Evolutionary conservation across 1,139 yeast genomes (phyloP).

Genomic region (Hanseniaspora gamundiae): DNA sequence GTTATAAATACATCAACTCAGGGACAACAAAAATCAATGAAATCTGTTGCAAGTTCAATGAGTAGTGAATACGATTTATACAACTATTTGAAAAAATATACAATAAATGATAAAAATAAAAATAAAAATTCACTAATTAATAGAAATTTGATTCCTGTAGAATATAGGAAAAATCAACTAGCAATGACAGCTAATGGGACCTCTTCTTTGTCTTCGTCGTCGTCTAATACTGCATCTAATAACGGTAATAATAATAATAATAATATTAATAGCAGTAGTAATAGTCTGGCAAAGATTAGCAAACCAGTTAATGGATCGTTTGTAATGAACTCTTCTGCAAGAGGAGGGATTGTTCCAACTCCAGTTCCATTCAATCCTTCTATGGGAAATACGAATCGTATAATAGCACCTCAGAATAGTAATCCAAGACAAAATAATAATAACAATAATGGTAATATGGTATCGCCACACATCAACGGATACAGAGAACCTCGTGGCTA

Average conservation of each 20-base stretch:
- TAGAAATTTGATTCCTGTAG: conserved; percentile 46
- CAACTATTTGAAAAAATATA: conserved; percentile 45
- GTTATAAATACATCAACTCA: conserved; percentile 27
- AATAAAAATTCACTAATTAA: conserved; percentile 22
- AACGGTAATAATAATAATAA: too few species aligned
- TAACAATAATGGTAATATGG: too few species aligned
- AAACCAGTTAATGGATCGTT: conserved; percentile 7
- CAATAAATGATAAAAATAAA: conserved; percentile 29
- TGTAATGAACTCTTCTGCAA: conserved; percentile 9
- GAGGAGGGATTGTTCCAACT: neutral
- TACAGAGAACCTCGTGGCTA: neutral
- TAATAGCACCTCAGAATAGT: too few species aligned
- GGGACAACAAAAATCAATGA: conserved; percentile 48
- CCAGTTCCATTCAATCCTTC: neutral
- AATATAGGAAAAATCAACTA: conserved; percentile 58
- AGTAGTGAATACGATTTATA: conserved; percentile 78
- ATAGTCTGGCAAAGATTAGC: conserved; percentile 1
- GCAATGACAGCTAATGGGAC: conserved; percentile 33
- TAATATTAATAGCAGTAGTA: too few species aligned
- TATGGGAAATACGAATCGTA: neutral
- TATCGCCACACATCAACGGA: too few species aligned
- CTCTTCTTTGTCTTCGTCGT: conserved; percentile 6
- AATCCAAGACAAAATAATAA: too few species aligned
- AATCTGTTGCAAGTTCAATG: conserved; percentile 57
- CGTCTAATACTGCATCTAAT: too few species aligned